Base-by-base conservation (phyloP, 2,329 filamentous ascomycete genomes). In the Hypomyces rosellus region DNA sequence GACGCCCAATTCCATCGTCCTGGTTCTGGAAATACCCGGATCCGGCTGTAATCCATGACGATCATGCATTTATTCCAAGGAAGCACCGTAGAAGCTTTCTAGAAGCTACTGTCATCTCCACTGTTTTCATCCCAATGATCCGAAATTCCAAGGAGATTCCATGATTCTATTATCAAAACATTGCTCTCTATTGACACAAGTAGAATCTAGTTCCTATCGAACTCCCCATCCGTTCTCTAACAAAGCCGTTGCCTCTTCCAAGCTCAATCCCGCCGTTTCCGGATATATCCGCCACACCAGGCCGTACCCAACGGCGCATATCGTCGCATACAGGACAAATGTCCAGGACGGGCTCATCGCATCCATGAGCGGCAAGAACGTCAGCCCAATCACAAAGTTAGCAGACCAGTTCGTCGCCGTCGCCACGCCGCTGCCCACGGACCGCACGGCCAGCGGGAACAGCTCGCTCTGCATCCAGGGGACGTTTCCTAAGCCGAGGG, bases 401-500 rank as follows among this genome's bases (percentile, higher is more conserved):
- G 86, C 84, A 4, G 78, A 80, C 92, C 92, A 97, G 62, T 82
- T 96, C 6, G 88, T 95, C 5, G 84, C 85, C 7, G 91, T 92
- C 2, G 86, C 80, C 5, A 89, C 66, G 0, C 84, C 84, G 51
- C 84, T 88, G 25, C 88, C 88, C 1, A 89, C 68, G 4, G 84
- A 84, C 45, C 88, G 82, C 42, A 90, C 86, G 30, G 77, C 76
- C 44, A 91, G 74, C 1, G 90, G 87, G 63, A 96, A 96, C 33
- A 96, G 78, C 70, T 97, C 92, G 59, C 85, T 89, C 70, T 96
- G 91, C 77, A 96, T 92, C 92, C 92, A 97, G 0, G 92, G 91
- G 3, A 97, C 89, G 60, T 90, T 95, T 8, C 92, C 92, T 2
- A 97, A 76, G 2, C 92, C 92, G 1, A 91, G 74, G 1, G 92